These are phyloP conservation scores for Sporothrix globosa DNA, from an alignment of 2,329 filamentous ascomycete genomes.

Conservation along the genomic window DNA sequence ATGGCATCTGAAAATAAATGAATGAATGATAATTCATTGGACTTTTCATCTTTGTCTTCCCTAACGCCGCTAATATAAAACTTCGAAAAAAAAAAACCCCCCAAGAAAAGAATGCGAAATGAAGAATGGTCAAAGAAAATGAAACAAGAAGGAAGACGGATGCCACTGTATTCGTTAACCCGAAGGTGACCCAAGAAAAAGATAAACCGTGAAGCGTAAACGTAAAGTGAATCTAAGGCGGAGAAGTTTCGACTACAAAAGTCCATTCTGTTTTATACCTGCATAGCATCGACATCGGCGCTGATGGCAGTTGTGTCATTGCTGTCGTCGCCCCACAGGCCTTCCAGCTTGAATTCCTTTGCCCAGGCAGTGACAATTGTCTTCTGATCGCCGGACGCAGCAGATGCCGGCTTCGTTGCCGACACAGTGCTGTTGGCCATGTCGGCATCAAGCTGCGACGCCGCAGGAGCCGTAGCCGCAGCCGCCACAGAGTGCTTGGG, in stretches of 20 bases:
- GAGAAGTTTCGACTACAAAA: neutral
- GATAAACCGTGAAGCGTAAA: conserved; percentile 19
- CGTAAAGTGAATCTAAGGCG: conserved; percentile 17
- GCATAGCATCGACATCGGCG: conserved; percentile 59
- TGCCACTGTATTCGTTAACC: conserved; percentile 22
- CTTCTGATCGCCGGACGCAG: conserved; percentile 66
- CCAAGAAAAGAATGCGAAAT: neutral
- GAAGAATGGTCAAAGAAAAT: neutral
- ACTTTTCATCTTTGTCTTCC: conserved; percentile 29
- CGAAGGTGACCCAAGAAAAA: conserved; percentile 22
- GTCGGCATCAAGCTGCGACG: conserved; percentile 33
- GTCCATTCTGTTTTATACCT: conserved; percentile 45
- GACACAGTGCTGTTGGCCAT: conserved; percentile 36
- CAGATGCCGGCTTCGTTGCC: conserved; percentile 45
- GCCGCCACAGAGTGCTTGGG: conserved; percentile 67
- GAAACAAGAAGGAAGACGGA: conserved; percentile 3
- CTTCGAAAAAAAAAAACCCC: neutral
- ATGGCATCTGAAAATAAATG: neutral
- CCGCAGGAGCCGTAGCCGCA: conserved; percentile 39
- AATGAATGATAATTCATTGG: neutral
- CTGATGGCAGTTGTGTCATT: conserved; percentile 48
- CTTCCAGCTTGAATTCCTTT: conserved; percentile 92
- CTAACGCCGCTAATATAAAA: conserved; percentile 29
- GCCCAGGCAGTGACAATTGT: conserved; percentile 91
- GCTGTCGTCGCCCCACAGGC: conserved; percentile 75